Evolutionary conservation across 495 filamentous ascomycete genomes (phyloP), one percentile per base, ranked within the genome.

Genomic region (Aspergillus sclerotioniger): DNA sequence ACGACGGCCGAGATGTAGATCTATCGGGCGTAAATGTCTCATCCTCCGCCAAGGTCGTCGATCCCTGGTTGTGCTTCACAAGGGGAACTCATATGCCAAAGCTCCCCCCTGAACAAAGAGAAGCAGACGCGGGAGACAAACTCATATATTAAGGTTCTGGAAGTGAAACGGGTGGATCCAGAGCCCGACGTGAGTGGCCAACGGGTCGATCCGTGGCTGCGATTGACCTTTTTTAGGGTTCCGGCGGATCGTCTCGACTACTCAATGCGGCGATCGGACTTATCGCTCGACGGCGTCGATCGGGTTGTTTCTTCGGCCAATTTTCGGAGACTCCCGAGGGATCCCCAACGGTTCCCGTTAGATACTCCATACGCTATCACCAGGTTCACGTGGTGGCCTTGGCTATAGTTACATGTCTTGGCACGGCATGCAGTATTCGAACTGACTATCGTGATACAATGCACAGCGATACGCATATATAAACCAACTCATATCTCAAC

Each of bases 131-230:
- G 46, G 31, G 47, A 50, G 31, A 32, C 47, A 50, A 50, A 31
- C 47, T 50, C 47, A 50, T 50, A 28, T 50, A 50, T 32, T 50
- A 15, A 50, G 47, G 47, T 50, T 50, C 25, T 2, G 9, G 4
- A 25, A 32, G 47, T 50, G 47, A 25, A 25, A 21, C 47, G 25
- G 16, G 47, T 50, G 47, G 47, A 28, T 25, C 47, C 47, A 25
- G 7, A 15, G 15, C 21, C 12, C 7, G 37, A 3, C 13, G 3
- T 41, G 37, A 41, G 8, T 41, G 37, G 37, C 13, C 12, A n/a
- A n/a, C 37, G 37, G 37, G 3, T 12, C 37, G 37, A 41, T 41
- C 37, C 37, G 37, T 12, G 37, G 37, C 25, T 25, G 25, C 2
- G 25, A 25, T 25, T 25, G 37, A n/a, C 10, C 13, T 2, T n/a